Percentiles rank a stretch among this genome's conserved stretches.
phyloP scores from a whole-genome alignment of 2,329 filamentous ascomycete genomes.

The Purpureocillium lavendulum region DNA sequence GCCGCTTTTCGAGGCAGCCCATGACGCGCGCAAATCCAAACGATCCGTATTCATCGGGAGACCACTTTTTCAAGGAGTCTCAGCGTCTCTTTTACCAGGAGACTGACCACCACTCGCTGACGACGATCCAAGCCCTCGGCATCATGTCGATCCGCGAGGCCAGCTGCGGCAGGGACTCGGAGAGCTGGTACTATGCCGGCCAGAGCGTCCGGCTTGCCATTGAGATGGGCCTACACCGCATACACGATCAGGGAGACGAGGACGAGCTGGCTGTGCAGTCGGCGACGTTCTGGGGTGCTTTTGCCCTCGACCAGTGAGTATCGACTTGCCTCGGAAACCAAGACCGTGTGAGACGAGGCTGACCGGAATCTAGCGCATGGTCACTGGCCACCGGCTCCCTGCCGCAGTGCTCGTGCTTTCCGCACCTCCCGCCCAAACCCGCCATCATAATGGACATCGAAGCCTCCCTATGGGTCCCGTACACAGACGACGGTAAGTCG shows the following conservation, averaged over 20 bases:
- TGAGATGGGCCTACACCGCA: constrained; percentile 60
- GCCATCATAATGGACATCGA: constrained; percentile 53
- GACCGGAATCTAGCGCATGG: constrained; percentile 58
- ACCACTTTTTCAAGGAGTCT: constrained; percentile 67
- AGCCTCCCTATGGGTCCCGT: constrained; percentile 50
- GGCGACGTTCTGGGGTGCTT: constrained; percentile 55
- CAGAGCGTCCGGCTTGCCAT: constrained; percentile 65
- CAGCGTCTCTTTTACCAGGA: constrained; percentile 51
- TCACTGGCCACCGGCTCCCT: constrained; percentile 55
- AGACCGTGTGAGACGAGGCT: too few relatives aligned
- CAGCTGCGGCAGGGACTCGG: constrained; percentile 62
- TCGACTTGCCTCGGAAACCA: too few relatives aligned
- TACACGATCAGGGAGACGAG: constrained; percentile 38
- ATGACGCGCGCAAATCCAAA: constrained; percentile 53
- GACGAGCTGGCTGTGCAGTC: constrained; percentile 50
- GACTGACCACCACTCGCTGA: constrained; percentile 51
- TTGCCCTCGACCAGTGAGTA: constrained; percentile 56
- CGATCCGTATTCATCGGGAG: constrained; percentile 58
- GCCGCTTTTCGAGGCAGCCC: constrained; percentile 58
- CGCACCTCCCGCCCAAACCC: constrained; percentile 49
- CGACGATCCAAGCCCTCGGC: constrained; percentile 66
- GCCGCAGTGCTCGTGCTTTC: constrained; percentile 50
- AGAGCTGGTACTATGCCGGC: constrained; percentile 65
- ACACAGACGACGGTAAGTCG: constrained; percentile 46
- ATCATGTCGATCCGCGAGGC: constrained; percentile 71